Conservation (phyloP, 768 basidiomycete species). For the Tricholoma furcatifolium region DNA sequence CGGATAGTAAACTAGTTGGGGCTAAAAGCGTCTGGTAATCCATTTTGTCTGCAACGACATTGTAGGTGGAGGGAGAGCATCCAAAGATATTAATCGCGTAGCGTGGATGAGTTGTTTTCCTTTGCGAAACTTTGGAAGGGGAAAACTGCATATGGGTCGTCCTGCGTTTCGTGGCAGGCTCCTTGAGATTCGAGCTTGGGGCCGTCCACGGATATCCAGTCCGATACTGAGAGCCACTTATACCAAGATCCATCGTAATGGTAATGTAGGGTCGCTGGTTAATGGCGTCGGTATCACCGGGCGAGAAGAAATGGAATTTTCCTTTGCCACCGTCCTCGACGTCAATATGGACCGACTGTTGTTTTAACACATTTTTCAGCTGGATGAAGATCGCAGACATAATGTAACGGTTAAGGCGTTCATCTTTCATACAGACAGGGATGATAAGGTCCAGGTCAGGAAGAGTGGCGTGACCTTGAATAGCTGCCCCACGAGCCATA, state of each 20-base stretch:
- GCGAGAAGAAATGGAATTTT: conserved; percentile 1
- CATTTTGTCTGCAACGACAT: not conserved
- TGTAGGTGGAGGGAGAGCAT: not conserved
- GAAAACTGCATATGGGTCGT: no score
- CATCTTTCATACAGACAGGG: not conserved
- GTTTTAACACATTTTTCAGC: not conserved
- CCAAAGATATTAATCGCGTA: not conserved
- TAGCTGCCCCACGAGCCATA: not conserved
- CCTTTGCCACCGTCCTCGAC: not conserved
- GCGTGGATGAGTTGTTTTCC: not conserved
- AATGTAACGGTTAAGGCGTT: not conserved
- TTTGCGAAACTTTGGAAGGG: not conserved
- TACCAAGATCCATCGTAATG: conserved; percentile 5
- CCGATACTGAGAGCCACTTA: no score
- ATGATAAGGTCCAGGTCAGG: not conserved
- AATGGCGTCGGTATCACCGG: not conserved
- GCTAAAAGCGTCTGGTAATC: not conserved
- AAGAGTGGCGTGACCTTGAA: not conserved
- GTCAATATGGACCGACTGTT: not conserved
- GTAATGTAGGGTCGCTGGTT: conserved; percentile 5
- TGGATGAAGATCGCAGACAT: not conserved
- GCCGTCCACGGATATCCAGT: no score
- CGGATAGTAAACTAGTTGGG: not conserved
- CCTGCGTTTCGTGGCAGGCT: no score
- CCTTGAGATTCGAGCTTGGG: no score